These are phyloP conservation scores for Bipolaris victoriae DNA, from an alignment of 2,329 filamentous ascomycete species.

Conservation along the genomic window DNA sequence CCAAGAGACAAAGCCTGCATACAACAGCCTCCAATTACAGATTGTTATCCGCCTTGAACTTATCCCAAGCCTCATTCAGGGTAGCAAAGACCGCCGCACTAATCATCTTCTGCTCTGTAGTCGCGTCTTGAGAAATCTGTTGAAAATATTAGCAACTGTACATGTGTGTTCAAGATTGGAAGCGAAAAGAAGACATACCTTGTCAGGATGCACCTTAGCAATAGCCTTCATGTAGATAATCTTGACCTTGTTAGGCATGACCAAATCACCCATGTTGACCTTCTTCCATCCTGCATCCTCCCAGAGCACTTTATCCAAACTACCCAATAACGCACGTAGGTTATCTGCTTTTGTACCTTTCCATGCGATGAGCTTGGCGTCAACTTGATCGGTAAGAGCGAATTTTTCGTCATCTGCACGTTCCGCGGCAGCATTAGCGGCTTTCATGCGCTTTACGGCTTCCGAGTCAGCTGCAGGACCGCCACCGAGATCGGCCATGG, in stretches of 20 bases:
- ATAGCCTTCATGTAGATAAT: slow-evolving; percentile 99
- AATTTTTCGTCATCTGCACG: slow-evolving; percentile 92
- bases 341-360: slow-evolving; percentile 92
- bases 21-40: slow-evolving; percentile 13
- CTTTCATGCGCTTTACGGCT: slow-evolving; percentile 81
- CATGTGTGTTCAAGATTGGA: no score
- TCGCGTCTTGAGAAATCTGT: slow-evolving; percentile 66
- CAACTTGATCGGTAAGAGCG: slow-evolving; percentile 82
- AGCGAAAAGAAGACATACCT: slow-evolving; percentile 64
- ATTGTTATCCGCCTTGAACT: slow-evolving; percentile 67
- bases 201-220: slow-evolving; percentile 97
- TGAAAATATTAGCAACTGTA: slow-evolving; percentile 19
- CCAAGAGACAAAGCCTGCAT: neutral
- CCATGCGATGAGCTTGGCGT: slow-evolving; percentile 80
- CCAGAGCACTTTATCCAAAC: slow-evolving; percentile 89
- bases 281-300: slow-evolving; percentile 94
- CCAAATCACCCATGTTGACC: slow-evolving; percentile 89
- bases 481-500: slow-evolving; percentile 51
- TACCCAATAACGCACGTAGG: slow-evolving; percentile 82
- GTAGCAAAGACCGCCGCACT: slow-evolving; percentile 69
- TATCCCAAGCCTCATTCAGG: slow-evolving; percentile 72
- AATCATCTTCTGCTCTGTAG: slow-evolving; percentile 71
- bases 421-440: slow-evolving; percentile 84
- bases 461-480: slow-evolving; percentile 63
- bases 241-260: slow-evolving; percentile 95